Base-by-base conservation (phyloP, 495 filamentous ascomycete genomes). In the Trichoderma virens region DNA sequence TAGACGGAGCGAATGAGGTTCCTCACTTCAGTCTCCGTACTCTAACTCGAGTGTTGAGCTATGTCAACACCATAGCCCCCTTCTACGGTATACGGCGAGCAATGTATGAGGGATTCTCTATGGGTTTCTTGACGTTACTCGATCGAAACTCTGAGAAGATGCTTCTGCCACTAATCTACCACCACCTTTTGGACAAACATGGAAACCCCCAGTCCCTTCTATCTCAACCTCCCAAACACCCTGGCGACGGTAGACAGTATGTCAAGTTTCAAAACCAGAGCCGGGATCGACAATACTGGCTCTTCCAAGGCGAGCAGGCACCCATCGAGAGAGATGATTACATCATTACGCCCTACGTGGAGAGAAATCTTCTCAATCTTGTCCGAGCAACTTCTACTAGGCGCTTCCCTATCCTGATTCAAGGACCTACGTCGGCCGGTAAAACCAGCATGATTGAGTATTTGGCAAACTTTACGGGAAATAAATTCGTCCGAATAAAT, bases 361-460 rank as follows among this genome's bases (percentile, higher is more conserved):
- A 93, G 74, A 87, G 89, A 62, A 99, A 99, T 68, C 80, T 99
- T 63, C 84, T 96, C 67, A 99, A 98, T 69, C 76, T 99, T 18
- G 91, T 97, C 28, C 81, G 95, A 69, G 95, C 95, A 25, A 91
- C 89, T 51, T 96, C 93, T 0, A 97, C 93, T 8, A 83, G 92
- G 35, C 85, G 89, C 63, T 98, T 95, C 73, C 95, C 95, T 14
- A 89, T 99, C 51, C 78, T 99, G n/a, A 86, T 99, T 20, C 95
- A 99, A 71, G 95, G 95, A 5, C 95, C 95, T 27, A 99, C 95
- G 0, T 98, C 94, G 41, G 87, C 92, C 35, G 95, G 95, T 63
- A 99, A 99, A 75, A 99, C 95, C 0, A 97, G 93, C 72, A 97
- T 99, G 95, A 93, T 99, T 62, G 93, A 97, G 73, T 96, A 96